Evolutionary conservation across 192 early-diverging fungal genomes (phyloP).

Genomic region (Ambispora gerdemannii): DNA sequence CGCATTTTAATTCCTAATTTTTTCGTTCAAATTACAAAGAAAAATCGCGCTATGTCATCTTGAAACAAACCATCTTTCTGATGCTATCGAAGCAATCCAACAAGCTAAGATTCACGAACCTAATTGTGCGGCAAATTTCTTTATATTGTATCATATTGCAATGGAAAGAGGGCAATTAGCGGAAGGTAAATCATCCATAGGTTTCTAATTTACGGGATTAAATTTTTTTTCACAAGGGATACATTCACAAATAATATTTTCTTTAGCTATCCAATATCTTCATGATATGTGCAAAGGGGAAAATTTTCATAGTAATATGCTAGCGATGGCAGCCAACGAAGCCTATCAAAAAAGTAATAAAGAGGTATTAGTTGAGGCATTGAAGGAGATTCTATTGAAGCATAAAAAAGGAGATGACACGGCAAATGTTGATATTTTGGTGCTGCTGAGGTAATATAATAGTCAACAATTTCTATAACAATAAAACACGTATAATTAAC

Average conservation of each 20-base stretch:
- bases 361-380: conserved; percentile 23
- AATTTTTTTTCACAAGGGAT: no score
- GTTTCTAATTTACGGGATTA: background rate
- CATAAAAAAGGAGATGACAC: conserved; percentile 6
- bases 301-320: conserved; percentile 31
- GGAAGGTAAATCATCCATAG: conserved; percentile 11
- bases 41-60: conserved; percentile 32
- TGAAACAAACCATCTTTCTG: conserved; percentile 6
- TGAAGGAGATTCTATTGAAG: conserved; percentile 28
- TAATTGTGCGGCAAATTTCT: conserved; percentile 30
- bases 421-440: conserved; percentile 21
- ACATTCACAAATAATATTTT: no score
- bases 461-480: no score
- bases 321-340: conserved; percentile 30
- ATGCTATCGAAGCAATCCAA: conserved; percentile 27
- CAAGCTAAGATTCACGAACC: conserved; percentile 12
- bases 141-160: conserved; percentile 28
- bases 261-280: conserved; percentile 16
- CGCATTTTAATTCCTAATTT: background rate
- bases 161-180: conserved; percentile 19
- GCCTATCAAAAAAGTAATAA: conserved; percentile 27
- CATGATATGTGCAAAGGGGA: conserved; percentile 27
- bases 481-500: background rate
- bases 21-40: background rate
- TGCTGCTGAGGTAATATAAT: conserved; percentile 26